phyloP scores from a whole-genome alignment of 192 early-diverging fungal genomes.

The Entomortierella parvispora region DNA sequence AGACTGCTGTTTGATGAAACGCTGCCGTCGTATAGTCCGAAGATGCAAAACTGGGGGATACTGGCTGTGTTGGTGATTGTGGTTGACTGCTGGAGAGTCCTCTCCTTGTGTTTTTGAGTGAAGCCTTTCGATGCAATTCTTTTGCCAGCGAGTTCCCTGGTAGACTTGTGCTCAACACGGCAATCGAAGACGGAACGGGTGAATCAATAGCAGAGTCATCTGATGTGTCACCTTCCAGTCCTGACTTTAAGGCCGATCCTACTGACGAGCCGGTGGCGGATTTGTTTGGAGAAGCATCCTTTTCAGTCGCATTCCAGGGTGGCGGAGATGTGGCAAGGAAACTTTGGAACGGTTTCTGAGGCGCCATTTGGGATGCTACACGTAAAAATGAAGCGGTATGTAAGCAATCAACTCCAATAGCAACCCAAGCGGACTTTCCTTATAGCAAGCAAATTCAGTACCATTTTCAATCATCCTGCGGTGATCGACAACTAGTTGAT shows the following conservation, averaged over 20 bases:
- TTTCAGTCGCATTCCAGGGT: constrained; percentile 70
- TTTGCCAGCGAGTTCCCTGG: constrained; percentile 46
- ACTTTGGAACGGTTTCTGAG: constrained; percentile 67
- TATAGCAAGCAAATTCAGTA: too few relatives aligned
- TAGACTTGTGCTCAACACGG: constrained; percentile 58
- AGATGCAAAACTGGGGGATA: neutral
- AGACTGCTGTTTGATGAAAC: constrained; percentile 37
- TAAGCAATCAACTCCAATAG: too few relatives aligned
- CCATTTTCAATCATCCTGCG: constrained; percentile 71
- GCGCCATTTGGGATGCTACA: constrained; percentile 51
- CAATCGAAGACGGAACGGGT: constrained; percentile 58
- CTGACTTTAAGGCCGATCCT: constrained; percentile 40
- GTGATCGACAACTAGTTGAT: constrained; percentile 93
- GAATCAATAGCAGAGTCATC: constrained; percentile 38
- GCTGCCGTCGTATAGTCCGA: constrained; percentile 20
- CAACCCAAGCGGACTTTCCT: too few relatives aligned
- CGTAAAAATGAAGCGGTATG: neutral
- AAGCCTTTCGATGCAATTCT: constrained; percentile 48
- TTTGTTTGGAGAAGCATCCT: constrained; percentile 50
- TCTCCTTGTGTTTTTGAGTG: constrained; percentile 35
- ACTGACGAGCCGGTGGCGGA: constrained; percentile 30
- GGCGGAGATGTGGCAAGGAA: constrained; percentile 77
- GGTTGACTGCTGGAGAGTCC: constrained; percentile 20
- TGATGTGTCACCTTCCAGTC: constrained; percentile 23
- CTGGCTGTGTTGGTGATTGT: constrained; percentile 16